These are phyloP conservation scores for Agaricus sinodeliciosus DNA, from an alignment of 768 basidiomycete species.

Conservation along the genomic window DNA sequence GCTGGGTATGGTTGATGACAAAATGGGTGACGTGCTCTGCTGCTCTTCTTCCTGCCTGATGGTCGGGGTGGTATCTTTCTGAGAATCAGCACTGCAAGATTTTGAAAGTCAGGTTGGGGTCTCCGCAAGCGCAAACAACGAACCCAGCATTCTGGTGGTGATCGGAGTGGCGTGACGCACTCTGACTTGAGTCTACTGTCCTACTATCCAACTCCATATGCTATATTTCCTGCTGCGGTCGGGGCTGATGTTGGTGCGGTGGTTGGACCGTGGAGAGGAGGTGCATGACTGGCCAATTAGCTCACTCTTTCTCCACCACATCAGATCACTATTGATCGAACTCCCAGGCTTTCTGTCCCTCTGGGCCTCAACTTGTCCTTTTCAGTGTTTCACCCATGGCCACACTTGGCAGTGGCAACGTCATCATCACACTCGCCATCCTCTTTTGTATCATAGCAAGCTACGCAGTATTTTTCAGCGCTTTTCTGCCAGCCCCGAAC, in stretches of 20 bases:
- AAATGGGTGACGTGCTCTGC: background rate
- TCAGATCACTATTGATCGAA: constrained; percentile 1
- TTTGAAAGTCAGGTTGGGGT: background rate
- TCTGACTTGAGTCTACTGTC: constrained; percentile 7
- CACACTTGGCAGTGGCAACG: constrained; percentile 31
- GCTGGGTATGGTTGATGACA: constrained; percentile 44
- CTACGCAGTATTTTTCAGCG: constrained; percentile 61
- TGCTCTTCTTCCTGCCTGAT: background rate
- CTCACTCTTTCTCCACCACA: constrained; percentile 5
- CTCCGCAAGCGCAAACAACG: background rate
- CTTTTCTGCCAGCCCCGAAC: constrained; percentile 49
- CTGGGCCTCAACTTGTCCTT: background rate
- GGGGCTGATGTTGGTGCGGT: constrained; percentile 3
- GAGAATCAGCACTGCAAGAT: background rate
- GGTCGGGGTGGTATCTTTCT: background rate
- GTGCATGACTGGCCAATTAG: background rate
- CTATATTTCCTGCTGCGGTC: background rate
- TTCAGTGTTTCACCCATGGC: constrained; percentile 14
- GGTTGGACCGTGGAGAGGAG: background rate
- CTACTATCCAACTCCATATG: background rate
- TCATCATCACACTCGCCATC: constrained; percentile 37
- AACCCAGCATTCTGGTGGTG: constrained; percentile 11
- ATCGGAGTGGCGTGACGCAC: constrained; percentile 10
- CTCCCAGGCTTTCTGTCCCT: constrained; percentile 6
- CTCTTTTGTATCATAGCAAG: constrained; percentile 51